phyloP scores from a whole-genome alignment of 148 eudicot species.

The Heliamphora exappendiculata region DNA sequence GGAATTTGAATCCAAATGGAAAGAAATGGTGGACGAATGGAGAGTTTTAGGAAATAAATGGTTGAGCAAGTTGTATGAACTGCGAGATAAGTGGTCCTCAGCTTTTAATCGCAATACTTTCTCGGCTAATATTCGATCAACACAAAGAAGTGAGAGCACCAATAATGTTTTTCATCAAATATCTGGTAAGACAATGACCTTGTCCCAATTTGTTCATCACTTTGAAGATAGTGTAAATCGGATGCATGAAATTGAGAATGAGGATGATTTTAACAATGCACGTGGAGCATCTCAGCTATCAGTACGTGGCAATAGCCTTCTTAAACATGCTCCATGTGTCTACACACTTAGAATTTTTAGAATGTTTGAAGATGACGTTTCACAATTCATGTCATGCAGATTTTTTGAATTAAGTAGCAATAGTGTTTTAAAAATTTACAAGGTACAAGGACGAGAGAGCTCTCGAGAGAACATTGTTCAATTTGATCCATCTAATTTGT shows the following conservation, averaged over 20 bases:
- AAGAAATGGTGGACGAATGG: too few relatives aligned
- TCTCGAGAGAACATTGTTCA: neutral
- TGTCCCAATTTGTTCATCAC: neutral
- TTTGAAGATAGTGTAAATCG: neutral
- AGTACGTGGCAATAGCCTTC: neutral
- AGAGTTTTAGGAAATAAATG: too few relatives aligned
- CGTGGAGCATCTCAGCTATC: neutral
- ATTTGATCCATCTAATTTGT: neutral
- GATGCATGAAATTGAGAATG: neutral
- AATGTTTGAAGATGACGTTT: too few relatives aligned
- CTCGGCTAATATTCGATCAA: too few relatives aligned
- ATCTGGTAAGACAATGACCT: neutral
- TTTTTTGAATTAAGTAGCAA: too few relatives aligned
- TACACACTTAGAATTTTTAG: too few relatives aligned
- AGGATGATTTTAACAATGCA: neutral
- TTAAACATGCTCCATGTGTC: neutral
- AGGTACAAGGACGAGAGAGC: neutral
- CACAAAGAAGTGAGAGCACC: conserved; percentile 11
- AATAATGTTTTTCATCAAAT: neutral
- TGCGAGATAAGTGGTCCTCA: conserved; percentile 4
- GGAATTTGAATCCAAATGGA: too few relatives aligned
- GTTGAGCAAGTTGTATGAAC: neutral
- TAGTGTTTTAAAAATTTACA: neutral
- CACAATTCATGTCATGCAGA: too few relatives aligned
- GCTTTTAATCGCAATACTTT: conserved; percentile 9